Evolutionary conservation across 2,329 filamentous ascomycete species (phyloP).

Genomic region (Colletotrichum sp.): DNA sequence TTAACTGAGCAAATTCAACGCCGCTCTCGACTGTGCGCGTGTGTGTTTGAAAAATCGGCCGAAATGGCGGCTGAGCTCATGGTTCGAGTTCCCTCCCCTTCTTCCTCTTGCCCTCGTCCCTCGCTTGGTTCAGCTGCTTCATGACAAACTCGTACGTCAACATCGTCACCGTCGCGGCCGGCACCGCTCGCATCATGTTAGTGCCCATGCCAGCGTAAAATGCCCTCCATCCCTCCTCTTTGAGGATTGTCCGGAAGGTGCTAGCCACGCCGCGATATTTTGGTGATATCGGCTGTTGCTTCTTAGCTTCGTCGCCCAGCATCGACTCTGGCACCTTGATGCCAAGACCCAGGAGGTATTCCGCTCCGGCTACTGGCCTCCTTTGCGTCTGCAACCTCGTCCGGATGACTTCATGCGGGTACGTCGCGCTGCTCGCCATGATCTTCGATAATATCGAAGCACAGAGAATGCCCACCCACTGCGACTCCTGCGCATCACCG

Average conservation of each 20-base stretch:
- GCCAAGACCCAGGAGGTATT: slow-evolving; percentile 56
- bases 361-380: slow-evolving; percentile 64
- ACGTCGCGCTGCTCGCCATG: slow-evolving; percentile 91
- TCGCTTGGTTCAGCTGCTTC: slow-evolving; percentile 53
- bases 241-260: slow-evolving; percentile 84
- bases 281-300: slow-evolving; percentile 36
- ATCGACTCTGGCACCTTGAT: slow-evolving; percentile 46
- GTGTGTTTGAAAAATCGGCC: background rate
- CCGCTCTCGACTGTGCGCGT: background rate
- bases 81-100: slow-evolving; percentile 18
- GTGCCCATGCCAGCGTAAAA: slow-evolving; percentile 98
- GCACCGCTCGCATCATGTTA: slow-evolving; percentile 95
- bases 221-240: slow-evolving; percentile 92
- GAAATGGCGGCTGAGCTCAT: background rate
- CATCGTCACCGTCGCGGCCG: slow-evolving; percentile 96
- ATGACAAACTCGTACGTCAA: slow-evolving; percentile 88
- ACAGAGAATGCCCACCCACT: slow-evolving; percentile 83
- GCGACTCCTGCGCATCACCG: slow-evolving; percentile 62
- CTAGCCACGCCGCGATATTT: slow-evolving; percentile 81
- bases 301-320: slow-evolving; percentile 40
- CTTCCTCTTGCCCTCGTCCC: slow-evolving; percentile 42
- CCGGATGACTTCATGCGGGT: slow-evolving; percentile 95
- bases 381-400: slow-evolving; percentile 95
- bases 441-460: slow-evolving; percentile 95
- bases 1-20: slow-evolving; percentile 24